These are phyloP conservation scores for Capronia coronata DNA, from an alignment of 2,329 filamentous ascomycete species.

Conservation along the genomic window DNA sequence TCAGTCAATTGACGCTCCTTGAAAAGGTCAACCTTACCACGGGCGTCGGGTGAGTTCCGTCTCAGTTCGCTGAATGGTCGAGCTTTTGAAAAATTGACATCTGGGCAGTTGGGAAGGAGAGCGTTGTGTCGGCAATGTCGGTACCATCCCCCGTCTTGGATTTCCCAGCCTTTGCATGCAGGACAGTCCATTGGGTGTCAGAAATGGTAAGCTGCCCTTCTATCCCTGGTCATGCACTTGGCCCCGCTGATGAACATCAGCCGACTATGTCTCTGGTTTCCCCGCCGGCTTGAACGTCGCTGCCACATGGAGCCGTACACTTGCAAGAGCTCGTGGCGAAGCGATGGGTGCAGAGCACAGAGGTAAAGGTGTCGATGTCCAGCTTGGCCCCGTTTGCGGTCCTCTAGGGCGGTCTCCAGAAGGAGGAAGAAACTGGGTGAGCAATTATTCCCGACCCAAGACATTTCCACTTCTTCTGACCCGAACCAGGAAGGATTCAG, in stretches of 20 bases:
- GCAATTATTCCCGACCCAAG: background rate
- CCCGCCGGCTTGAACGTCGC: constrained; percentile 70
- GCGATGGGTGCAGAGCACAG: constrained; percentile 71
- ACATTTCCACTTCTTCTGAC: constrained; percentile 3
- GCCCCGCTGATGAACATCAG: constrained; percentile 32
- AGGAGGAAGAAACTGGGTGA: constrained; percentile 63
- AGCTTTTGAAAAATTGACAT: constrained; percentile 15
- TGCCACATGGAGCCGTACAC: constrained; percentile 69
- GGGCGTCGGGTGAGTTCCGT: constrained; percentile 67
- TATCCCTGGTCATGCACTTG: background rate
- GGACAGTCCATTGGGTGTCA: constrained; percentile 75
- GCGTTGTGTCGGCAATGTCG: constrained; percentile 68
- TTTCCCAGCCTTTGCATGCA: constrained; percentile 75
- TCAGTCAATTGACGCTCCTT: constrained; percentile 71
- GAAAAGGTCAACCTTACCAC: constrained; percentile 97
- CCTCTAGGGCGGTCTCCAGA: constrained; percentile 63
- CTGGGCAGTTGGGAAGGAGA: constrained; percentile 59
- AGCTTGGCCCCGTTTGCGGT: constrained; percentile 70
- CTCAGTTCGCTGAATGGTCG: background rate
- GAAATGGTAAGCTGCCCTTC: constrained; percentile 46
- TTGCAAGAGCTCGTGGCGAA: constrained; percentile 62
- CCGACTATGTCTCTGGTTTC: constrained; percentile 77
- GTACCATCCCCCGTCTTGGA: constrained; percentile 50
- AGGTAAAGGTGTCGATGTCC: constrained; percentile 67
- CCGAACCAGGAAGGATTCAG: constrained; percentile 47